Conservation (phyloP, 164 flowering plant species). For the Vitis labrusca region DNA sequence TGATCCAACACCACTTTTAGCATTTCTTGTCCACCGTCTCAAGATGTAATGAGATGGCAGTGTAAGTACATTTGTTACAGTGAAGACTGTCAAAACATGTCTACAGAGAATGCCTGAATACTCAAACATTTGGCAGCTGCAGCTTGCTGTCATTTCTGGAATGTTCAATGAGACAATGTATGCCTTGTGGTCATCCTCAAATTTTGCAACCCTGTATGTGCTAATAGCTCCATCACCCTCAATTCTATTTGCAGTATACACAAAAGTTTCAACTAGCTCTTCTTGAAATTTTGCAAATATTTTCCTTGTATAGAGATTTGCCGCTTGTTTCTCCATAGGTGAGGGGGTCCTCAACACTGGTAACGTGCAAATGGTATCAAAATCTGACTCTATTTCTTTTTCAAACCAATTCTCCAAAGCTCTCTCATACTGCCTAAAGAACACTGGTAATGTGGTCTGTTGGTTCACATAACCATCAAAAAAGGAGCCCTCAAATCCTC, state of each 20-base stretch:
- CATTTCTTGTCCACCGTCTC: slow-evolving; percentile 76
- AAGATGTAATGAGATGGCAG: slow-evolving; percentile 69
- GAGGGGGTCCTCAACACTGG: slow-evolving; percentile 78
- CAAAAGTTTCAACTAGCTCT: slow-evolving; percentile 81
- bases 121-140: slow-evolving; percentile 91
- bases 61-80: slow-evolving; percentile 69
- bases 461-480: slow-evolving; percentile 77
- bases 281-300: slow-evolving; percentile 80
- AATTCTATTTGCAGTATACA: slow-evolving; percentile 69
- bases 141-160: slow-evolving; percentile 64
- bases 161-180: slow-evolving; percentile 58
- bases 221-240: slow-evolving; percentile 58
- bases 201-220: slow-evolving; percentile 75
- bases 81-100: slow-evolving; percentile 86
- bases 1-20: slow-evolving; percentile 45
- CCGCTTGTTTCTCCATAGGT: slow-evolving; percentile 93
- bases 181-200: slow-evolving; percentile 70
- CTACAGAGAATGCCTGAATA: slow-evolving; percentile 82
- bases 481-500: slow-evolving; percentile 46
- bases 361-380: slow-evolving; percentile 62
- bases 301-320: slow-evolving; percentile 62
- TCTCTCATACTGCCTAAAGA: slow-evolving; percentile 74
- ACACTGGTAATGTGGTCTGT: slow-evolving; percentile 61
- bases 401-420: slow-evolving; percentile 62
- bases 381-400: slow-evolving; percentile 70